A percentile compares a stretch with the other conserved stretches of the same genome.
Evolutionary conservation across 2,329 filamentous ascomycete genomes (phyloP).

Genomic region (Monilinia fructigena): DNA sequence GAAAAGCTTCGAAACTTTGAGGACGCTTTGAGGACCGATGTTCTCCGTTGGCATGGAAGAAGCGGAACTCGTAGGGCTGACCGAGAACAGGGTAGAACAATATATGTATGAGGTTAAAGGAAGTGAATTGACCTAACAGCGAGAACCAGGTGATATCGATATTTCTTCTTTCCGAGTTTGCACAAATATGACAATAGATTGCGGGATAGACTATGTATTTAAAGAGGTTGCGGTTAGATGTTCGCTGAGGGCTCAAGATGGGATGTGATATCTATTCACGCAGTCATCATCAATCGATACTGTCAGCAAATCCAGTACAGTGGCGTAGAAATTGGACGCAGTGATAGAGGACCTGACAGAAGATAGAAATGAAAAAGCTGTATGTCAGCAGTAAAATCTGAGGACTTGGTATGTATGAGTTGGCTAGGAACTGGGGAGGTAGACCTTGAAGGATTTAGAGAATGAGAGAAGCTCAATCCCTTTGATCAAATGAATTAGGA

Average conservation of each 20-base stretch:
- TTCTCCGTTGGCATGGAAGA: slow-evolving; percentile 8
- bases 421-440: slow-evolving; percentile 10
- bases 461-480: neutral
- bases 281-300: slow-evolving; percentile 22
- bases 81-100: neutral
- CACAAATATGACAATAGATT: slow-evolving; percentile 1
- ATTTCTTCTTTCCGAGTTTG: slow-evolving; percentile 12
- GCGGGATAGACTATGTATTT: neutral
- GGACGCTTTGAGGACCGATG: neutral
- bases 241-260: slow-evolving; percentile 27
- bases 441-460: neutral
- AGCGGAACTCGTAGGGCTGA: slow-evolving; percentile 16
- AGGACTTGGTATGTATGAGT: slow-evolving; percentile 4
- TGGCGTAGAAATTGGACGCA: slow-evolving; percentile 1
- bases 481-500: slow-evolving; percentile 9
- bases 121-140: slow-evolving; percentile 2
- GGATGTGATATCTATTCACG: slow-evolving; percentile 20
- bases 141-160: neutral
- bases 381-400: slow-evolving; percentile 16
- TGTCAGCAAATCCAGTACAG: slow-evolving; percentile 25
- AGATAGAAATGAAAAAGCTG: slow-evolving; percentile 10
- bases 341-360: slow-evolving; percentile 6
- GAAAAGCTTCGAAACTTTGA: slow-evolving; percentile 5
- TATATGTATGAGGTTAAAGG: slow-evolving; percentile 12
- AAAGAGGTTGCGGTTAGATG: slow-evolving; percentile 2